Conservation (phyloP, 2,329 filamentous ascomycete species). For the Clarireedia homoeocarpa region DNA sequence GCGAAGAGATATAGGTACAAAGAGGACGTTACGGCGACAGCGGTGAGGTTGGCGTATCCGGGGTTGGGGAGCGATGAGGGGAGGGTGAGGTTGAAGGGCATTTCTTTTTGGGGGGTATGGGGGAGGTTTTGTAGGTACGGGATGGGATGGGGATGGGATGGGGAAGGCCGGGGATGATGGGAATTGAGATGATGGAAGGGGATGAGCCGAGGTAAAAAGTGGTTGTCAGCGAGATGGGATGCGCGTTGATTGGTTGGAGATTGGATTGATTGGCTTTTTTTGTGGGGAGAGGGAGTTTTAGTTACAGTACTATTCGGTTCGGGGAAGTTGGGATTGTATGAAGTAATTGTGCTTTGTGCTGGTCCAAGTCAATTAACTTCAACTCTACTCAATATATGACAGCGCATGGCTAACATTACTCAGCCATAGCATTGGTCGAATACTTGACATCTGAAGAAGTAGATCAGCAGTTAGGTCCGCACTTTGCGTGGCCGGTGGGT, state of each 20-base stretch:
- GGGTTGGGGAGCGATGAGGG: neutral
- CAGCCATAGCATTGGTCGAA: conserved; percentile 29
- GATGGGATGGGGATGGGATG: too few relatives aligned
- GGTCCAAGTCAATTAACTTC: too few relatives aligned
- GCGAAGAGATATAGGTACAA: neutral
- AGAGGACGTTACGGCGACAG: neutral
- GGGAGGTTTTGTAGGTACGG: too few relatives aligned
- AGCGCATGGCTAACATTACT: conserved; percentile 9
- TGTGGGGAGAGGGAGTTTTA: too few relatives aligned
- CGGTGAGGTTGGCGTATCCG: conserved; percentile 2
- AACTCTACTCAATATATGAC: neutral
- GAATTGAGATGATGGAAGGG: too few relatives aligned
- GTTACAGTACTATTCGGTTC: too few relatives aligned
- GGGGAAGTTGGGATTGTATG: too few relatives aligned
- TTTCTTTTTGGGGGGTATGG: neutral
- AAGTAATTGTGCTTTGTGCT: neutral
- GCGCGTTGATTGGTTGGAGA: too few relatives aligned
- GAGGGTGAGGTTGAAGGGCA: neutral
- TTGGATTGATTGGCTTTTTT: too few relatives aligned
- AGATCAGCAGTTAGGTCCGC: conserved; percentile 19
- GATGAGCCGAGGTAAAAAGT: too few relatives aligned
- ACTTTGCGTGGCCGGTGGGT: conserved; percentile 27
- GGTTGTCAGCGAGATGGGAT: too few relatives aligned
- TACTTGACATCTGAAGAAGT: conserved; percentile 30
- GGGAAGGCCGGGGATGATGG: too few relatives aligned